These are phyloP conservation scores for Bryum argenteum DNA, from an alignment of 225 moss, liverwort and hornwort genomes.

Conservation along the genomic window DNA sequence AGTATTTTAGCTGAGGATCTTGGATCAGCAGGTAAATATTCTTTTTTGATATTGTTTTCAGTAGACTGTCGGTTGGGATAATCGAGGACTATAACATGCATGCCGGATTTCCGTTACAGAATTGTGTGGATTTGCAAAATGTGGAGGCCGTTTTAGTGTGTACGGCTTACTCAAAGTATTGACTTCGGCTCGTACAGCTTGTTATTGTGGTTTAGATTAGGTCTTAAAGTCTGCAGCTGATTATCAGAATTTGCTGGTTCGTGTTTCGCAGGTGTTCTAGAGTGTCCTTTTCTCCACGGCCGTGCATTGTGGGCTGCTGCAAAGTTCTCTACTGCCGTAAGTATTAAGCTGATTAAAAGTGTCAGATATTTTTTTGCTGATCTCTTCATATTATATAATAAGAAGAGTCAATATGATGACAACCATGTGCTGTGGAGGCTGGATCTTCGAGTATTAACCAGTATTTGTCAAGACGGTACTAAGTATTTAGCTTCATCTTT, in stretches of 20 bases:
- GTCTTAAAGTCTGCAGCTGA: slow-evolving; percentile 2
- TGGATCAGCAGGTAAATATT: slow-evolving; percentile 50
- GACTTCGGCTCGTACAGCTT: slow-evolving; percentile 4
- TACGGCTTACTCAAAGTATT: slow-evolving; percentile 10
- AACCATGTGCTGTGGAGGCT: background rate
- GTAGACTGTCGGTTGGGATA: background rate
- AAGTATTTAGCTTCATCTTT: slow-evolving; percentile 7
- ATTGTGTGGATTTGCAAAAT: slow-evolving; percentile 23
- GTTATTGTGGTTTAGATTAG: background rate
- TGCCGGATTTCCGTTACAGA: slow-evolving; percentile 6
- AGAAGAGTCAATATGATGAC: slow-evolving; percentile 1
- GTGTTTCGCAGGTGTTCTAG: slow-evolving; percentile 60
- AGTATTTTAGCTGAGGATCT: slow-evolving; percentile 75
- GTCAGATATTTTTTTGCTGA: background rate
- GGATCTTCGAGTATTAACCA: slow-evolving; percentile 12
- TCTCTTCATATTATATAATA: background rate
- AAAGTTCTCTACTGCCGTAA: slow-evolving; percentile 79
- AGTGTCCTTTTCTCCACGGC: slow-evolving; percentile 86
- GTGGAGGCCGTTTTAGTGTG: slow-evolving; percentile 11
- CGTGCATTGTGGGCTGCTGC: slow-evolving; percentile 94
- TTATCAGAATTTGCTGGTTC: slow-evolving; percentile 2
- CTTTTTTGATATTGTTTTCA: background rate
- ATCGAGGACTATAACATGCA: slow-evolving; percentile 9
- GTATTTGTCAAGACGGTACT: background rate
- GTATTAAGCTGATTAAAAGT: slow-evolving; percentile 22